A percentile compares a stretch with the other conserved stretches of the same genome.
Evolutionary conservation across 2,329 filamentous ascomycete genomes (phyloP).

Genomic region (Ceratocystis harringtonii): DNA sequence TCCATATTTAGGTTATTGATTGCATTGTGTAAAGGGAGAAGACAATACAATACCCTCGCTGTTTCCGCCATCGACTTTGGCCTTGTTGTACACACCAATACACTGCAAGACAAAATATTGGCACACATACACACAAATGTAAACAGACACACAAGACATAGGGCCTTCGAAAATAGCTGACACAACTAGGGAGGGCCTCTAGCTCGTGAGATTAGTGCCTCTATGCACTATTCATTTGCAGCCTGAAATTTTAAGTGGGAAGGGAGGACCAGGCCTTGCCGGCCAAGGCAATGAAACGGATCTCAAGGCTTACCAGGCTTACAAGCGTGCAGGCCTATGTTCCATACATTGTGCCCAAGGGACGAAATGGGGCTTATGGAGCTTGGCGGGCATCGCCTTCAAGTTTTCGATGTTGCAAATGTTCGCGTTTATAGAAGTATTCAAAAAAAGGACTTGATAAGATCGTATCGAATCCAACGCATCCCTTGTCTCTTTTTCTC

Average conservation of each 20-base stretch:
- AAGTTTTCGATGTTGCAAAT: too few species aligned
- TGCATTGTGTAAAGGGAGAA: neutral
- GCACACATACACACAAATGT: neutral
- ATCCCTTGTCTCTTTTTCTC: neutral
- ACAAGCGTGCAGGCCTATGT: neutral
- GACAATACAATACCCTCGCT: neutral
- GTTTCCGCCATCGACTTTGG: neutral
- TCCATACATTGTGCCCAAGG: neutral
- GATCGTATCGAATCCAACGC: neutral
- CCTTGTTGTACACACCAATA: neutral
- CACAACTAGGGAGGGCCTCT: neutral
- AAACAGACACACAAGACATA: neutral
- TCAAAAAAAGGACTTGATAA: neutral
- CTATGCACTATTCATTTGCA: neutral
- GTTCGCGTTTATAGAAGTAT: neutral
- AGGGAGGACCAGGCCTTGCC: neutral
- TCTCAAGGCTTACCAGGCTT: neutral
- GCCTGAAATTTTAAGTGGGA: neutral
- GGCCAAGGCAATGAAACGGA: neutral
- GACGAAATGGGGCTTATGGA: neutral
- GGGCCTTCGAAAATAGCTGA: neutral
- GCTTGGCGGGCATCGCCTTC: too few species aligned
- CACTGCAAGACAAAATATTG: neutral
- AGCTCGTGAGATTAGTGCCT: neutral
- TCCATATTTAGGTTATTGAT: conserved; percentile 1